Conservation (phyloP, 129 eudicot genomes). For the Saposhnikovia divaricata region DNA sequence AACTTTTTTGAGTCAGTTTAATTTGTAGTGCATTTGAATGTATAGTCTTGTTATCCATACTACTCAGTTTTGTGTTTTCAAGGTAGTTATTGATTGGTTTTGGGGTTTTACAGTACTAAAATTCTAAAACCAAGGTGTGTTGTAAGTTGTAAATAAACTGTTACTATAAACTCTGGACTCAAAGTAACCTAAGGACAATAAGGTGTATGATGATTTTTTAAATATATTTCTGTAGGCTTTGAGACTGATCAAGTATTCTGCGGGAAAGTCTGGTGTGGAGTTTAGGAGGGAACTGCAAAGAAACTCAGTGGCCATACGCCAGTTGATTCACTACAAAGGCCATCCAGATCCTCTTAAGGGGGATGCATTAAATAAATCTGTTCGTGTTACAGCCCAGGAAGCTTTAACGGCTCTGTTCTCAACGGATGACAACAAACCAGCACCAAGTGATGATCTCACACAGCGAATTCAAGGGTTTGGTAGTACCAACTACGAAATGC, state of each 20-base stretch:
- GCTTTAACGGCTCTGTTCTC: slow-evolving; percentile 80
- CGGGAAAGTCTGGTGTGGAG: slow-evolving; percentile 89
- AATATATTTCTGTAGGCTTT: slow-evolving; percentile 42
- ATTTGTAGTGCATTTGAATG: not conserved
- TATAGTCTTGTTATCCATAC: not conserved
- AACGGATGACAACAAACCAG: slow-evolving; percentile 65
- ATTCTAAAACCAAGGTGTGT: not conserved
- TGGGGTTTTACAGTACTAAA: not conserved
- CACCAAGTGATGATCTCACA: slow-evolving; percentile 54
- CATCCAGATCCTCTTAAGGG: slow-evolving; percentile 84
- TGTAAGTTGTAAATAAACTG: not conserved
- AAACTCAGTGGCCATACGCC: slow-evolving; percentile 79
- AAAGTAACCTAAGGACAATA: not conserved
- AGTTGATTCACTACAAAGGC: slow-evolving; percentile 82
- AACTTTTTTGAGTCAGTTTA: not conserved
- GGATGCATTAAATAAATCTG: slow-evolving; percentile 87
- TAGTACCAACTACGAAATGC: slow-evolving; percentile 56
- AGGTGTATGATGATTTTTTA: not conserved
- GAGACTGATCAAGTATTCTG: slow-evolving; percentile 84
- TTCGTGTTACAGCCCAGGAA: slow-evolving; percentile 90
- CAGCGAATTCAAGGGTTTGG: slow-evolving; percentile 86
- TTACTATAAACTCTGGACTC: not conserved
- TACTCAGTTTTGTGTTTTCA: not conserved
- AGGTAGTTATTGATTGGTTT: not conserved
- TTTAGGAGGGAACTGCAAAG: slow-evolving; percentile 95